A percentile compares a stretch with the other conserved stretches of the same genome.
Evolutionary conservation across 2,329 filamentous ascomycete species (phyloP).

Genomic region (Cadophora sp.): DNA sequence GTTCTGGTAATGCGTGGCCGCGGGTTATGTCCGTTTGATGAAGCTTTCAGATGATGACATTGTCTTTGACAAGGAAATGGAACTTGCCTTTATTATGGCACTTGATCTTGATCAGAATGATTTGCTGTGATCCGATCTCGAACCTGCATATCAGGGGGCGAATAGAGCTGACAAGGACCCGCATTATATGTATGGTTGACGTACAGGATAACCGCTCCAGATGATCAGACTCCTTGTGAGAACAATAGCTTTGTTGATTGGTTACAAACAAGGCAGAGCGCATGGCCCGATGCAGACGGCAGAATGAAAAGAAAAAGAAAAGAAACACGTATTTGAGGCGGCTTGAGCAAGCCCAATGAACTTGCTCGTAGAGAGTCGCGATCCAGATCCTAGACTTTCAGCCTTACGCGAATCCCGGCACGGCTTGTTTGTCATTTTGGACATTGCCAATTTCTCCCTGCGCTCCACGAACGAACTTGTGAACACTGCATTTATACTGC

Average conservation of each 20-base stretch:
- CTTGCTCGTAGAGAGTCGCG: constrained; percentile 13
- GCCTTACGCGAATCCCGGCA: constrained; percentile 41
- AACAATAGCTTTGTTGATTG: constrained; percentile 19
- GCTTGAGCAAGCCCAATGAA: constrained; percentile 16
- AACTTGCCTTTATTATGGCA: background rate
- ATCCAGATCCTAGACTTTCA: constrained; percentile 30
- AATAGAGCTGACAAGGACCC: constrained; percentile 21
- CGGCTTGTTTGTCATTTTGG: constrained; percentile 40
- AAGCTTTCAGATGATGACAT: background rate
- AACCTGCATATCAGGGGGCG: constrained; percentile 18
- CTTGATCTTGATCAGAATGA: background rate
- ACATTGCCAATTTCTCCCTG: constrained; percentile 40
- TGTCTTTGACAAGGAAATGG: background rate
- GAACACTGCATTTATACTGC: constrained; percentile 19
- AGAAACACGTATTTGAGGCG: constrained; percentile 19
- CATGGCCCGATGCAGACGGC: background rate
- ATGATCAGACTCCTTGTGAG: background rate
- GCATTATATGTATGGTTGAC: constrained; percentile 16
- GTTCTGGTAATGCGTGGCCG: background rate
- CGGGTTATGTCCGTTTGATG: background rate
- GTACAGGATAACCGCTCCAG: constrained; percentile 1
- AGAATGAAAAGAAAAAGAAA: constrained; percentile 27
- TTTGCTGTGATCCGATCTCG: constrained; percentile 6
- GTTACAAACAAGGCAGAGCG: constrained; percentile 17
- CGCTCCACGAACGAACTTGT: constrained; percentile 10